Base-by-base conservation (phyloP, 352 stramenopile species). In the Peronospora destructor region DNA sequence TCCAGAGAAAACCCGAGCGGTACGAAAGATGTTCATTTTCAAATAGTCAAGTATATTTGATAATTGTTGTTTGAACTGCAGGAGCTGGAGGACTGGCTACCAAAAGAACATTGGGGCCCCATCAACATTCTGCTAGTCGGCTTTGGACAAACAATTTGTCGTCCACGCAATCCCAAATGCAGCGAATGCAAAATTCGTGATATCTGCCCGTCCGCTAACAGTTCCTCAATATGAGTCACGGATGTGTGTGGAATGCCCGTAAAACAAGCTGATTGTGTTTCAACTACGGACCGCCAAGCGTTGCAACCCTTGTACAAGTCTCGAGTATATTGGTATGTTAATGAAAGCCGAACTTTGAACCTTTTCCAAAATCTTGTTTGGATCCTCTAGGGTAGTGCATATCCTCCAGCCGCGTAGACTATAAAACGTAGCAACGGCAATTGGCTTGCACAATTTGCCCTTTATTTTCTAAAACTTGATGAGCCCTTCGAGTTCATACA, bases 81-180 rank as follows among this genome's bases (percentile, higher is more conserved):
- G 61, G 84, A 97, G 47, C 71, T 98, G 9, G 87, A 98, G 68
- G 77, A 90, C 16, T 98, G 94, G 94, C 67, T 98, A 5, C 95
- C 95, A 4, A 68, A 56, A 16, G 75, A 87, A 44, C 64, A 87
- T 39, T 98, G 94, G 95, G 63, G 62, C 2, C 70, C 81, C 0
- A 87, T 98, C 30, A 98, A 98, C 72, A 48, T 88, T 9, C 58
- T 97, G 8, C 85, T 97, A 33, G 95, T 98, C 23, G 95, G 95
- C 14, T 97, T 98, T 64, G 95, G 95, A 4, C 95, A 98, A 64
- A 94, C 96, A 50, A 73, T 97, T 13, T 95, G 85, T 37, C 55
- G 73, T 4, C 74, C 81, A 10, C 65, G 71, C n/a, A 64, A 60
- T 2, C 84, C 84, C 6, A 87, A 87, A 52, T 95, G 84, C 64